These are phyloP conservation scores for Coccinonectria pachysandricola DNA, from an alignment of 2,329 filamentous ascomycete species.

Conservation along the genomic window DNA sequence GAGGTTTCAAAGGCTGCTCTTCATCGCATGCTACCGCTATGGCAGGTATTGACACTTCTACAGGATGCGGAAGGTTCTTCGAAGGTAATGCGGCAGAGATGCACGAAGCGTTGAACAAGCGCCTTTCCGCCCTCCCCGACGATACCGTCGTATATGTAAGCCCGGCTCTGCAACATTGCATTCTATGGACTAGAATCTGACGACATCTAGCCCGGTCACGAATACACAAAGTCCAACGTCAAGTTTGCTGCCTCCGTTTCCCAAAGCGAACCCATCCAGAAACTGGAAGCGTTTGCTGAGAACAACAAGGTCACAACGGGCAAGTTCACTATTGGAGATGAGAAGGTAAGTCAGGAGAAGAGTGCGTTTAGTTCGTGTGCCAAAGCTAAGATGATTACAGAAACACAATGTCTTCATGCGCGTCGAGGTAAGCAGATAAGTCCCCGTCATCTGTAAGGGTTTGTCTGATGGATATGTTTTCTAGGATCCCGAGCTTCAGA, in stretches of 20 bases:
- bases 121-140: slow-evolving; percentile 68
- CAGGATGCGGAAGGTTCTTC: slow-evolving; percentile 94
- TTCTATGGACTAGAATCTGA: neutral
- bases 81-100: slow-evolving; percentile 85
- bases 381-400: slow-evolving; percentile 29
- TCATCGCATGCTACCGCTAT: too few relatives aligned
- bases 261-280: slow-evolving; percentile 65
- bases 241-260: slow-evolving; percentile 74
- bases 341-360: slow-evolving; percentile 57
- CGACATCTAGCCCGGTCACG: slow-evolving; percentile 66
- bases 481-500: slow-evolving; percentile 73
- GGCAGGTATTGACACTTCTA: too few relatives aligned
- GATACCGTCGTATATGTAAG: slow-evolving; percentile 85
- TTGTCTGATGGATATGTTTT: slow-evolving; percentile 1
- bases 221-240: slow-evolving; percentile 96
- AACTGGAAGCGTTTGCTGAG: slow-evolving; percentile 65
- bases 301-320: slow-evolving; percentile 83
- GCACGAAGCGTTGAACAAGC: slow-evolving; percentile 85
- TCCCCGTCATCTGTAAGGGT: neutral
- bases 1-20: too few relatives aligned
- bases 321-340: slow-evolving; percentile 91
- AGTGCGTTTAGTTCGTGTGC: neutral
- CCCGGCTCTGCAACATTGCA: slow-evolving; percentile 6
- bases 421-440: slow-evolving; percentile 48
- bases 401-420: slow-evolving; percentile 97